Base-by-base conservation (phyloP, 192 early-diverging fungal genomes). In the Lobulomyces angularis region DNA sequence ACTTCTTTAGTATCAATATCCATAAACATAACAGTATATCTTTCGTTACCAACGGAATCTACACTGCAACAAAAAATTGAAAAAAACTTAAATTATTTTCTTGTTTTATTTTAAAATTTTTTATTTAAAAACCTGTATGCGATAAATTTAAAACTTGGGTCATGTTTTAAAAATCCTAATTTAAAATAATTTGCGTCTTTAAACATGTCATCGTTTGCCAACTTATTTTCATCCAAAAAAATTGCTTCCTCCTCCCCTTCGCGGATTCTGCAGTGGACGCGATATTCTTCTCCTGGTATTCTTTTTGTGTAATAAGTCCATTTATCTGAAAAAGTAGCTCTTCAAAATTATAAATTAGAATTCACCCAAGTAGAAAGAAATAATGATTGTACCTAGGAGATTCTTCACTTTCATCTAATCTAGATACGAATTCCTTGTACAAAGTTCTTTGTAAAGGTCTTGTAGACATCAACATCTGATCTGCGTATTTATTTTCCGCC, bases 391-490 rank as follows among this genome's bases (percentile, higher is more conserved):
- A n/a, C n/a, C n/a, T n/a, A n/a, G 68, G 59, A 11, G 71, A 62
- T 36, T 59, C 45, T 41, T 74, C 72, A 20, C 53, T 51, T 18
- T 70, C 65, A 39, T 77, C 68, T 8, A 77, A 34, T 11, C 72
- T 51, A n/a, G 65, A 65, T 12, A 77, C 65, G 53, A 77, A 77
- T 41, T 77, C 74, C 43, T 66, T 72, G 44, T 75, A 76, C 14
- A 74, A 48, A n/a, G 66, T 35, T 19, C 59, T 63, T 42, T 71
- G 71, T 17, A 76, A 39, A 1, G 71, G 61, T 20, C 59, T 64
- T 1, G 71, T 64, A 37, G 57, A 53, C 29, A 50, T 57, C 17
- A 77, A 47, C 11, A 71, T 38, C n/a, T 48, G 51, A 19, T 47
- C 33, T 0, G 74, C 43, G 39, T 77, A 77, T 3, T 57, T 52